phyloP scores from a whole-genome alignment of 352 stramenopile species.

The Thraustochytrium sp. region DNA sequence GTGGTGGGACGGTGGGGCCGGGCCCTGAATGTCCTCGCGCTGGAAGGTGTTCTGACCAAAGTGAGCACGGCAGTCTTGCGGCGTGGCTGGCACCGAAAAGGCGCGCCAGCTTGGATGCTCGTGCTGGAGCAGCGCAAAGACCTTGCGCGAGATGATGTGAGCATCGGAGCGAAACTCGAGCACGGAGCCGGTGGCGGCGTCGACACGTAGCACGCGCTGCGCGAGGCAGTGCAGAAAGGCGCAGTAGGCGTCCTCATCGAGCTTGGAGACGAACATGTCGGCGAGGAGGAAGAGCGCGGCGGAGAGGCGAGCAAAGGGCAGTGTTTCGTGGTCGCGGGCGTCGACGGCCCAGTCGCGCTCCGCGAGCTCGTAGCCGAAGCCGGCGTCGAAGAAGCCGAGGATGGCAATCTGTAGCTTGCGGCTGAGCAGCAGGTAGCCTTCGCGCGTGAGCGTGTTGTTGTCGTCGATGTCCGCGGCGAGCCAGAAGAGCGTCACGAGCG shows the following conservation, averaged over 20 bases:
- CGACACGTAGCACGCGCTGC: neutral
- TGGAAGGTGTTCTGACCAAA: slow-evolving; percentile 6
- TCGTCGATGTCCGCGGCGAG: slow-evolving; percentile 10
- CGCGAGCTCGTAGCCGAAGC: slow-evolving; percentile 23
- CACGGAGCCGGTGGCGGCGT: neutral
- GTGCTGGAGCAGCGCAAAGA: slow-evolving; percentile 16
- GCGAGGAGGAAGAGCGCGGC: slow-evolving; percentile 20
- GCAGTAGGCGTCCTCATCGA: slow-evolving; percentile 33
- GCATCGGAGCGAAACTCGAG: slow-evolving; percentile 5
- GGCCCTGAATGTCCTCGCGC: neutral
- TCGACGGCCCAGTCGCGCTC: slow-evolving; percentile 28
- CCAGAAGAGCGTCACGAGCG: slow-evolving; percentile 37
- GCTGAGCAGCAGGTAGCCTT: neutral
- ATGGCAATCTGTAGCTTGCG: slow-evolving; percentile 31
- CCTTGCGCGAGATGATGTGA: slow-evolving; percentile 30
- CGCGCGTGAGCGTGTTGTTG: slow-evolving; percentile 6
- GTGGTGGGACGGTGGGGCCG: too few relatives aligned
- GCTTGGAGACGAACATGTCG: slow-evolving; percentile 13
- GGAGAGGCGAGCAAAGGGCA: neutral
- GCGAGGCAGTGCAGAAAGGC: neutral
- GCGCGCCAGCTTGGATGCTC: neutral
- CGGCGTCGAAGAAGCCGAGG: neutral
- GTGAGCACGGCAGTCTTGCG: neutral
- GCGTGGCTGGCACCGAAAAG: neutral
- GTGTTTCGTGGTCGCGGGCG: neutral